A percentile compares a stretch with the other conserved stretches of the same genome.
Conservation (phyloP, 306 rosid genomes). For the Lablab purpureus region DNA sequence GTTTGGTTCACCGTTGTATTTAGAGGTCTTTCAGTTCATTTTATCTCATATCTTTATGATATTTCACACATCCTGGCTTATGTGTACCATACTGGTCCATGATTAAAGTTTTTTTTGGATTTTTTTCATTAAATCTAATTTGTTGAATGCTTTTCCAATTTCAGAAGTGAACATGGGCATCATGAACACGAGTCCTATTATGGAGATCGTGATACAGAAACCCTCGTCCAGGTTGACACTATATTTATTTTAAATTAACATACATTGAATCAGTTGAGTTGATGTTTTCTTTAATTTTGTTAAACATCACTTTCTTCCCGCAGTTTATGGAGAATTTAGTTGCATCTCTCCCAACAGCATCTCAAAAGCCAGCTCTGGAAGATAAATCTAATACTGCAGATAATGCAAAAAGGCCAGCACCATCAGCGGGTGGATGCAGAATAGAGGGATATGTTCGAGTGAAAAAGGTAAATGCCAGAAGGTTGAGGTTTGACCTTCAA, state of each 20-base stretch:
- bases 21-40: slow-evolving; percentile 11
- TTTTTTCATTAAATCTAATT: slow-evolving; percentile 31
- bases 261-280: slow-evolving; percentile 25
- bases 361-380: slow-evolving; percentile 68
- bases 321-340: slow-evolving; percentile 84
- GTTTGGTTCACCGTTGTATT: slow-evolving; percentile 25
- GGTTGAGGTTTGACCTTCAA: slow-evolving; percentile 33
- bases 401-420: slow-evolving; percentile 85
- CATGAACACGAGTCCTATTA: slow-evolving; percentile 96
- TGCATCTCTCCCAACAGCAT: slow-evolving; percentile 63
- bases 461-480: slow-evolving; percentile 71
- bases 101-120: slow-evolving; percentile 40
- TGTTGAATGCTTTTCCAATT: slow-evolving; percentile 42
- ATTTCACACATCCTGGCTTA: slow-evolving; percentile 1
- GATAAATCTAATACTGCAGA: slow-evolving; percentile 63
- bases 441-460: slow-evolving; percentile 94
- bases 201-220: slow-evolving; percentile 95
- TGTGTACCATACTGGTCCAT: slow-evolving; percentile 7
- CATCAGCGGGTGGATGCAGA: slow-evolving; percentile 89
- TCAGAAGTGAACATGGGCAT: slow-evolving; percentile 91
- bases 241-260: slow-evolving; percentile 38
- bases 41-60: slow-evolving; percentile 8
- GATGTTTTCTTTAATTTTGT: slow-evolving; percentile 9
- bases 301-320: slow-evolving; percentile 33
- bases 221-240: slow-evolving; percentile 78